Evolutionary conservation across 192 early-diverging fungal species (phyloP), one percentile per base, ranked within the genome.

Genomic region (Podila minutissima): DNA sequence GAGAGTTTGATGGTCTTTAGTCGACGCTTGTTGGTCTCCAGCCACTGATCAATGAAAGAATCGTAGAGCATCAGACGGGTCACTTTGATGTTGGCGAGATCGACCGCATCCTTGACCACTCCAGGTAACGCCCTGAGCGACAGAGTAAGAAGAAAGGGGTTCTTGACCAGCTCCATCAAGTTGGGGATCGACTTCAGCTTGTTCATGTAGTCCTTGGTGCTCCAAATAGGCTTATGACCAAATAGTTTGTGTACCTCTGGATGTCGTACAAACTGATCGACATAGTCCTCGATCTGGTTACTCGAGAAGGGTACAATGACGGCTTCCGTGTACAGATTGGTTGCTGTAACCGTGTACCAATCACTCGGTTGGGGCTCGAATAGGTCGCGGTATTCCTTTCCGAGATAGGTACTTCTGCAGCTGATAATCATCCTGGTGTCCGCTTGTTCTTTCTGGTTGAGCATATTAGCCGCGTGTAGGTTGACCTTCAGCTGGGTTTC

Each of bases 361-460:
- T n/a, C n/a, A n/a, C n/a, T n/a, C n/a, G n/a, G 15, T 50, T 12
- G 3, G 3, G 8, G 26, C 35, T 62, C 38, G 46, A 70, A 70
- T 5, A 1, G 46, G 26, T 26, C 2, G 2, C 26, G 33, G 46
- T 70, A 70, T 13, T 70, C 41, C 5, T 29, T 0, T 2, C 46
- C 59, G 4, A 49, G 8, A 32, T 31, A 70, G 11, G 60, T 41
- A 53, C 66, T 59, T 5, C 66, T 26, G 35, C 66, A 67, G 35
- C 66, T 67, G 33, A 67, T 59, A 3, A 70, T 59, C 68, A 70
- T 70, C 31, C 62, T 7, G 10, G 59, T 59, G 4, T 5, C 12
- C 68, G 59, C 50, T 28, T 62, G 58, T 31, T 11, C 59, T 1
- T 17, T 2, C 20, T 60, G 35, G 26, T 70, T 62, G 35, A 70